Conservation (phyloP, 805 yeast species). For the Tanozyma kutaoensis region DNA sequence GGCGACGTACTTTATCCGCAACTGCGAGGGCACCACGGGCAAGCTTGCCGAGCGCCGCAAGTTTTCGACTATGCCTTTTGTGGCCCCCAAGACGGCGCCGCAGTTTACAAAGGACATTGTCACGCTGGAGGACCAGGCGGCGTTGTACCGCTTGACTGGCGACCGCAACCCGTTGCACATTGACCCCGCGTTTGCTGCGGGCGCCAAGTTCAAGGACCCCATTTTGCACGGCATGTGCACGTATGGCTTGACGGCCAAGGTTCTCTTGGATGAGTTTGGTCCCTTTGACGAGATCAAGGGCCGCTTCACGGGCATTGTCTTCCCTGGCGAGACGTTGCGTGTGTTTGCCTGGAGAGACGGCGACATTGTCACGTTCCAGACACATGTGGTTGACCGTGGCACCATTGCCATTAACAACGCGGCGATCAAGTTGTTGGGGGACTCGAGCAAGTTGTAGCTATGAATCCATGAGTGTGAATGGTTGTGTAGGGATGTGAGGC, state of each 20-base stretch:
- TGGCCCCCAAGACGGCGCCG: conserved; percentile 48
- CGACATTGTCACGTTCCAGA: conserved; percentile 62
- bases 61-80: conserved; percentile 53
- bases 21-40: conserved; percentile 45
- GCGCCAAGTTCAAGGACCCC: conserved; percentile 76
- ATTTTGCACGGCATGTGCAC: conserved; percentile 88
- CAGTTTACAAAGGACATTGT: conserved; percentile 48
- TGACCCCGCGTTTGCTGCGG: conserved; percentile 82
- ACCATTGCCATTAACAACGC: conserved; percentile 76
- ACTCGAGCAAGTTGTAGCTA: conserved; percentile 24
- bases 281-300: conserved; percentile 74
- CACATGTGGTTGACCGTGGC: conserved; percentile 67
- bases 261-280: conserved; percentile 70
- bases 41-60: conserved; percentile 32
- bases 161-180: conserved; percentile 93
- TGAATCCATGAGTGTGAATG: neutral
- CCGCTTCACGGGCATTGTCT: conserved; percentile 83
- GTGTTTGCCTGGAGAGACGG: conserved; percentile 79
- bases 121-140: conserved; percentile 67
- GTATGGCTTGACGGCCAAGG: conserved; percentile 71
- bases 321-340: conserved; percentile 83
- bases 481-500: no score
- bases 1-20: conserved; percentile 75
- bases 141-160: conserved; percentile 82
- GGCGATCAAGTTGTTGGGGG: conserved; percentile 47